phyloP scores from a whole-genome alignment of 2,329 filamentous ascomycete species.

The Cytospora chrysosperma region DNA sequence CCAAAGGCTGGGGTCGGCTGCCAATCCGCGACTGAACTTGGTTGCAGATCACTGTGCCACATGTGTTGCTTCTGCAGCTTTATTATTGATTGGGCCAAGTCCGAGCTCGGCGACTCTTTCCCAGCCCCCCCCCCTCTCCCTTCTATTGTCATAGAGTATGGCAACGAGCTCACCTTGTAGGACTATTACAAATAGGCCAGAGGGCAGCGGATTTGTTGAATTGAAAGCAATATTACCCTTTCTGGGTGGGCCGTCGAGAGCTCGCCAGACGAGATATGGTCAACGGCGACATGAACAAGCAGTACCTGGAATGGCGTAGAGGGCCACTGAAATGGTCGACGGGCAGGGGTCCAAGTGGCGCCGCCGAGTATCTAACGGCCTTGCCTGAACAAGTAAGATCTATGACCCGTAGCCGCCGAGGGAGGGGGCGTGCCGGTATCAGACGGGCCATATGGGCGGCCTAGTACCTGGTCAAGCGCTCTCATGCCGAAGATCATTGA shows the following conservation, averaged over 20 bases:
- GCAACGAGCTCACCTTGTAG: not conserved
- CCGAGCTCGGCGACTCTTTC: not conserved
- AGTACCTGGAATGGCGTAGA: not conserved
- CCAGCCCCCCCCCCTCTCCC: too few relatives aligned
- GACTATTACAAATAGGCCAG: not conserved
- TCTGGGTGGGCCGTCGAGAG: not conserved
- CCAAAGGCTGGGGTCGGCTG: not conserved
- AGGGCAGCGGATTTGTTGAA: not conserved
- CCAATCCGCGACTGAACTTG: not conserved
- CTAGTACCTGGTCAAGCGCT: not conserved
- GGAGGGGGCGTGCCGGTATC: conserved; percentile 15
- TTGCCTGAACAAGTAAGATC: conserved; percentile 1
- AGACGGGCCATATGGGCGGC: conserved; percentile 16
- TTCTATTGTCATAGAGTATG: not conserved
- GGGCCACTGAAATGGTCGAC: not conserved
- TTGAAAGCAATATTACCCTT: not conserved
- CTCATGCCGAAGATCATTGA: conserved; percentile 18
- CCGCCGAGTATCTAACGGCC: not conserved
- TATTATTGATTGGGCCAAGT: not conserved
- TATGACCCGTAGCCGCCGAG: conserved; percentile 11
- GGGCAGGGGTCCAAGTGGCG: conserved; percentile 14
- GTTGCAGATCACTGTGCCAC: not conserved
- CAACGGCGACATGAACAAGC: not conserved
- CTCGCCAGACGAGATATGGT: not conserved
- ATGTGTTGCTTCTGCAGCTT: not conserved